phyloP scores from a whole-genome alignment of 495 filamentous ascomycete genomes.

The Penicillium verhagenii region DNA sequence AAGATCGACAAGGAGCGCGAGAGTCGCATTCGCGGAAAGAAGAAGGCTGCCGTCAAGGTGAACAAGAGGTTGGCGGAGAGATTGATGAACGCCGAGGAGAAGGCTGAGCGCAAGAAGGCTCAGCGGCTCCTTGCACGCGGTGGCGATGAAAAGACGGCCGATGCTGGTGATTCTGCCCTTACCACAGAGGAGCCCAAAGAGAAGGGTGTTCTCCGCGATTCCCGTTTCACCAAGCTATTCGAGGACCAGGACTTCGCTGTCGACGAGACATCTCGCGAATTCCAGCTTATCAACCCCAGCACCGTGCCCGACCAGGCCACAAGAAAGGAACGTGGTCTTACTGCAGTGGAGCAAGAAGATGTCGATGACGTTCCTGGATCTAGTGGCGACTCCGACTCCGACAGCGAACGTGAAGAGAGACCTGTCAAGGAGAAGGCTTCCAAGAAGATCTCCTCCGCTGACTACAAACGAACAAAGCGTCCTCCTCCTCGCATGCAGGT shows the following conservation, averaged over 20 bases:
- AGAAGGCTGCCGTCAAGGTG: conserved; percentile 88
- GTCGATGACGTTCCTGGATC: conserved; percentile 48
- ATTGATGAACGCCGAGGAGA: conserved; percentile 75
- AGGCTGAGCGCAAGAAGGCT: conserved; percentile 66
- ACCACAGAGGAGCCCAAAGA: conserved; percentile 31
- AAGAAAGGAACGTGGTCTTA: conserved; percentile 54
- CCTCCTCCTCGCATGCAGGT: conserved; percentile 58
- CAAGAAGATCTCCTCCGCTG: conserved; percentile 60
- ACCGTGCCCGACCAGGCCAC: conserved; percentile 43
- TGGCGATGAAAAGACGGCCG: conserved; percentile 50
- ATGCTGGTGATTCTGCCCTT: conserved; percentile 35
- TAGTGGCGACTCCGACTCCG: conserved; percentile 45
- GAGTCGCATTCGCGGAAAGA: conserved; percentile 85
- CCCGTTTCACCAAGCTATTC: conserved; percentile 85
- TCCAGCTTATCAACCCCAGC: conserved; percentile 82
- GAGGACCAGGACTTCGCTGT: conserved; percentile 90
- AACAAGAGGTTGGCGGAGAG: conserved; percentile 84
- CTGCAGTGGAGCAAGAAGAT: conserved; percentile 66
- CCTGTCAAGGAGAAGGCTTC: conserved; percentile 29
- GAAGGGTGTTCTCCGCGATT: conserved; percentile 68
- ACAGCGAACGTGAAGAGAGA: conserved; percentile 37
- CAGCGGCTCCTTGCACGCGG: conserved; percentile 55
- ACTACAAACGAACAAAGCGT: conserved; percentile 48
- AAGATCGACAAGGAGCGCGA: conserved; percentile 94
- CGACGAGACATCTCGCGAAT: conserved; percentile 87